Evolutionary conservation across 352 stramenopile genomes (phyloP), one percentile per base, ranked within the genome.

Genomic region (Ochromonadaceae sp.): DNA sequence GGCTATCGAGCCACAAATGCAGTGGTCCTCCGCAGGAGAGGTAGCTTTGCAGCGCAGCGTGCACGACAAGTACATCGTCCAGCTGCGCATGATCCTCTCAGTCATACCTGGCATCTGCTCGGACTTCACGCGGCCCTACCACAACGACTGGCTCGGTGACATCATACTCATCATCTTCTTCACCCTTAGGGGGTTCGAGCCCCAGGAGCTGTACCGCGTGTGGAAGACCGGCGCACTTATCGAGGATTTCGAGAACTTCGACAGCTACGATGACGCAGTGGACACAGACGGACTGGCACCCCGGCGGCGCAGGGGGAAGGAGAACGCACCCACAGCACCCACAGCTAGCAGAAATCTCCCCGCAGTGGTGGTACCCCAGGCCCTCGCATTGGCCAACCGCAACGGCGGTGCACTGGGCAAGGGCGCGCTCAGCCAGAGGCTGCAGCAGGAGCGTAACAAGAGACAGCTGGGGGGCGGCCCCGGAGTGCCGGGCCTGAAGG

Each of bases 81-180:
- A 60, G 52, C 22, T 60, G 15, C 9, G 52, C 2, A 34, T 35
- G 22, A 31, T 9, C 5, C 25, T 58, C 4, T n/a, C 7, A 26
- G 9, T 60, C 3, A 41, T 60, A 4, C 52, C 52, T 41, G 36
- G 52, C 31, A 60, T 60, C 9, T 10, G 9, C n/a, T 34, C 15
- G 32, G 52, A 60, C 31, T 4, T 60, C 9, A 14, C 5, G 2
- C 30, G 52, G 20, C 43, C 35, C 10, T 60, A 60, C 22, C 52
- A 60, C 35, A 39, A 60, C 28, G 52, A 60, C 22, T 60, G 52
- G 52, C 31, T 60, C 2, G 32, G n/a, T 14, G 52, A 60, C 25
- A 48, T 60, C 14, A 44, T 60, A 15, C 52, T 48, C 25, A 60
- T 60, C 34, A 10, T 60, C 3, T 60, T 9, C 49, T 7, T 43